Percentiles rank a stretch among this genome's conserved stretches.
These are phyloP conservation scores for Monosporascus sp. DNA, from an alignment of 2,329 filamentous ascomycete genomes.

Conservation along the genomic window DNA sequence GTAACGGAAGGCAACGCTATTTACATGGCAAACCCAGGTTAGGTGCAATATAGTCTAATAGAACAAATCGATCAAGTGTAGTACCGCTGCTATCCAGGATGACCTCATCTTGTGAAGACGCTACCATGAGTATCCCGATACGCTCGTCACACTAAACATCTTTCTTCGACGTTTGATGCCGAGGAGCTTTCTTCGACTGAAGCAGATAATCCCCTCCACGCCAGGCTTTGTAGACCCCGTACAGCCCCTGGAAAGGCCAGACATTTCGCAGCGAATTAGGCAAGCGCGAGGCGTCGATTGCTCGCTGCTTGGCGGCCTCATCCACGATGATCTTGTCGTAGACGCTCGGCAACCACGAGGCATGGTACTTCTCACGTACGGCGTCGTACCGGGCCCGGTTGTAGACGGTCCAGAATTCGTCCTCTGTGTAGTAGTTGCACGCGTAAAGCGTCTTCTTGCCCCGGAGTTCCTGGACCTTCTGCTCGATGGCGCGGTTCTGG, in stretches of 20 bases:
- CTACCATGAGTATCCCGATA: no score
- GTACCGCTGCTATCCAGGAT: no score
- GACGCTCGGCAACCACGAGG: conserved; percentile 54
- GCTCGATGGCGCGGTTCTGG: conserved; percentile 56
- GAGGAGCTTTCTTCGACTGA: conserved; percentile 19
- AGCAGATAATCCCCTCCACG: conserved; percentile 42
- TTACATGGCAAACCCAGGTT: no score
- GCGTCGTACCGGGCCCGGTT: conserved; percentile 53
- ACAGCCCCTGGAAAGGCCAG: conserved; percentile 40
- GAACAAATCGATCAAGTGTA: neutral
- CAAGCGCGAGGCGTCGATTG: conserved; percentile 27
- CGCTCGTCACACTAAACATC: neutral
- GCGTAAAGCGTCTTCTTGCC: conserved; percentile 69
- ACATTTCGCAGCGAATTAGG: conserved; percentile 25
- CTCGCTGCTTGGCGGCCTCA: conserved; percentile 28
- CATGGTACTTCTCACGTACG: conserved; percentile 53
- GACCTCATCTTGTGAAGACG: conserved; percentile 2
- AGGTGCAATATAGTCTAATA: no score
- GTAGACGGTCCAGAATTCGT: conserved; percentile 64
- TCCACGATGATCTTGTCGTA: conserved; percentile 62
- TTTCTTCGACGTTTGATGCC: neutral
- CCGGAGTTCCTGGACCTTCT: conserved; percentile 49
- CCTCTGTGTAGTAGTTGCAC: conserved; percentile 61
- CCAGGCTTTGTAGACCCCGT: conserved; percentile 40
- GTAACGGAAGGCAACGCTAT: no score